These are phyloP conservation scores for Populus nigra DNA, from an alignment of 345 rosid species.

Conservation along the genomic window DNA sequence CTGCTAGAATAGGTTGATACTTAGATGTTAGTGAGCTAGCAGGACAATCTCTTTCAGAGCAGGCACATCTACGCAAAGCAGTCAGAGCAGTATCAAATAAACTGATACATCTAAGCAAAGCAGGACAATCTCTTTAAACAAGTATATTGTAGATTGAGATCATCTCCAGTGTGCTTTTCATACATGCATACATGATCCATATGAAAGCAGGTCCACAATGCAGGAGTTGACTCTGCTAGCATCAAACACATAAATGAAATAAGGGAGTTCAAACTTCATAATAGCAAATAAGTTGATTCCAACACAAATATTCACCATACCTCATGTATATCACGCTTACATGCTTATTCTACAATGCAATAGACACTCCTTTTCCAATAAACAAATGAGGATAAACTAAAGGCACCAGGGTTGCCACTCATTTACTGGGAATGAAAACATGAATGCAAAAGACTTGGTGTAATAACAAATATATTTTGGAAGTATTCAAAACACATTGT, in stretches of 20 bases:
- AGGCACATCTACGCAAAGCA: background rate
- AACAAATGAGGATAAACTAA: background rate
- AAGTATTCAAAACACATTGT: background rate
- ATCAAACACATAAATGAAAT: background rate
- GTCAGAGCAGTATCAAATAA: background rate
- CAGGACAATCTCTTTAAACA: background rate
- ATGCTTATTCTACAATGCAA: background rate
- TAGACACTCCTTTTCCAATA: background rate
- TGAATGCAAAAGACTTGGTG: background rate
- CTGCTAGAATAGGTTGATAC: background rate
- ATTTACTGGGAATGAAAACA: conserved; percentile 1
- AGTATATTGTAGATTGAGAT: background rate
- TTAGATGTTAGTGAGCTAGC: background rate
- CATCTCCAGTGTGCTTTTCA: background rate
- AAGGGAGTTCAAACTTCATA: background rate
- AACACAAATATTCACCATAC: background rate
- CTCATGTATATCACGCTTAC: background rate
- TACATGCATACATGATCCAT: background rate
- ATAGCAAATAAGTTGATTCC: background rate
- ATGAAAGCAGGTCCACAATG: background rate
- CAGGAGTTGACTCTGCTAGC: background rate
- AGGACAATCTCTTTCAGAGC: background rate
- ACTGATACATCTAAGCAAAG: background rate
- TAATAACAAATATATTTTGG: background rate
- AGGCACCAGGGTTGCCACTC: background rate